Conservation (phyloP, 1,139 yeast genomes). For the Pichia sp. region DNA sequence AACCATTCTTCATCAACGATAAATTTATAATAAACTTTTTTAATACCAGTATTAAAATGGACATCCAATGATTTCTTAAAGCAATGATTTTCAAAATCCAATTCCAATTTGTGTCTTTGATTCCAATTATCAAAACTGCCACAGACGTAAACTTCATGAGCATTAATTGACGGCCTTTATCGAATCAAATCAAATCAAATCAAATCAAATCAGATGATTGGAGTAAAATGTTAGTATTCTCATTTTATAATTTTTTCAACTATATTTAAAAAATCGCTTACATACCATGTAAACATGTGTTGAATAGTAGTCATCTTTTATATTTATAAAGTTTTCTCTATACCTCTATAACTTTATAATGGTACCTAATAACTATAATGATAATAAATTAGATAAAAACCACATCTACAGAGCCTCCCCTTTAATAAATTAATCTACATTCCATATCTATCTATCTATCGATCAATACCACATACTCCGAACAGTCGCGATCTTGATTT, state of each 20-base stretch:
- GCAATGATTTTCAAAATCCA: conserved; percentile 38
- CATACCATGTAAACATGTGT: background rate
- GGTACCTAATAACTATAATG: too few relatives aligned
- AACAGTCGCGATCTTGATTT: too few relatives aligned
- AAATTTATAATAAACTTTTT: conserved; percentile 44
- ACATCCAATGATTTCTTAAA: conserved; percentile 19
- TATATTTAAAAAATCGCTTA: background rate
- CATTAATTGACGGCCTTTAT: conserved; percentile 21
- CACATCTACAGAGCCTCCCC: too few relatives aligned
- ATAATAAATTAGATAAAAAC: too few relatives aligned
- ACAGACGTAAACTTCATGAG: conserved; percentile 46
- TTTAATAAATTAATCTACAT: too few relatives aligned
- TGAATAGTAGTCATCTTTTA: background rate
- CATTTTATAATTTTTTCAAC: background rate
- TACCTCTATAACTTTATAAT: too few relatives aligned
- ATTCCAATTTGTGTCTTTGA: conserved; percentile 41
- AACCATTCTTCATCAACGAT: conserved; percentile 65
- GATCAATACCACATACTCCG: too few relatives aligned
- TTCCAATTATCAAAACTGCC: conserved; percentile 66
- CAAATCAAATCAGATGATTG: too few relatives aligned
- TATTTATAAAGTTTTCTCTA: too few relatives aligned
- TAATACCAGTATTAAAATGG: conserved; percentile 21
- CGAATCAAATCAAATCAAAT: too few relatives aligned
- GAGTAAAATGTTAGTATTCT: background rate
- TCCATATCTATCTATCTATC: too few relatives aligned